Conservation (phyloP, 1,284 basidiomycete genomes). For the Naganishia albida region DNA sequence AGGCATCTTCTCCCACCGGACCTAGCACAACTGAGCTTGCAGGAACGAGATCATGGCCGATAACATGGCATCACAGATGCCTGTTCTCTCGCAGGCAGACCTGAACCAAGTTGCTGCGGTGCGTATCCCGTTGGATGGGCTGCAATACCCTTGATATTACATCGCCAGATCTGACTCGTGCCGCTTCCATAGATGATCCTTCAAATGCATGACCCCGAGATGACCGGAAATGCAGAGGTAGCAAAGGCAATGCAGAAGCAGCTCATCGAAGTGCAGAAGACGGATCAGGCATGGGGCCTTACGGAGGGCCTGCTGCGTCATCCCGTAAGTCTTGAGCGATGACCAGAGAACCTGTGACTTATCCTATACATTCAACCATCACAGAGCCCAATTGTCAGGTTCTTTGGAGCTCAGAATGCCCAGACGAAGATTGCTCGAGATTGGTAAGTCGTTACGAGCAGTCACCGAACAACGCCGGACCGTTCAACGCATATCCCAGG, state of each 20-base stretch:
- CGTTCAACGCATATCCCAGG: constrained; percentile 37
- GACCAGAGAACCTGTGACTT: constrained; percentile 43
- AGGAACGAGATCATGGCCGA: no score
- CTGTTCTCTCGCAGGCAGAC: constrained; percentile 30
- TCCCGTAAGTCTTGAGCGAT: constrained; percentile 46
- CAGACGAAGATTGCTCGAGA: constrained; percentile 88
- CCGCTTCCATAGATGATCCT: constrained; percentile 30
- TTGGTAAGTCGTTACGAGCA: constrained; percentile 61
- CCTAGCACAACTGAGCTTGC: no score
- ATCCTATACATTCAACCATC: constrained; percentile 45
- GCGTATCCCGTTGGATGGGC: neutral
- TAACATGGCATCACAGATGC: constrained; percentile 30
- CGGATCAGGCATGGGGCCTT: constrained; percentile 53
- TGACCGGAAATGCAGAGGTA: constrained; percentile 39
- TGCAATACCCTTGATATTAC: neutral
- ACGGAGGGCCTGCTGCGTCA: constrained; percentile 49
- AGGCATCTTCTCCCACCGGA: no score
- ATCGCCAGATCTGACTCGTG: no score
- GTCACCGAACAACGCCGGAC: neutral
- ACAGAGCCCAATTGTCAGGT: constrained; percentile 75
- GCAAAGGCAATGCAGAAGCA: constrained; percentile 50
- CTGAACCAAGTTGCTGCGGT: constrained; percentile 33
- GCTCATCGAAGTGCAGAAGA: constrained; percentile 48
- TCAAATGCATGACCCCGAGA: constrained; percentile 31
- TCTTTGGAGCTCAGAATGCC: constrained; percentile 86